Evolutionary conservation across 176 grass and related monocot genomes (phyloP), one percentile per base, ranked within the genome.

Genomic region (Oryza coarctata): DNA sequence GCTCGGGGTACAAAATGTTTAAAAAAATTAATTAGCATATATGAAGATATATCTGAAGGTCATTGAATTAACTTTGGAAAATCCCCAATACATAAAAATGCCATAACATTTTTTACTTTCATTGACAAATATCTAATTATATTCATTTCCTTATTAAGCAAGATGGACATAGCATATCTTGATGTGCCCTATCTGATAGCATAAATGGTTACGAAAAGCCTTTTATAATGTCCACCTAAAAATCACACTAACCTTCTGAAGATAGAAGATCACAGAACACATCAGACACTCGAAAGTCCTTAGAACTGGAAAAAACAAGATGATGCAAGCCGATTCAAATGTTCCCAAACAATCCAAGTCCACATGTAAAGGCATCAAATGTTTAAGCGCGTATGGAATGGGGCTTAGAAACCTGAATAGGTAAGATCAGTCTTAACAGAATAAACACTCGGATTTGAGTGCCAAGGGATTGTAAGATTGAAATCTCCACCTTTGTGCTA

Each of bases 1-100:
- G 60, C 69, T 36, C 57, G 86, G 36, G 31, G 29, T 62, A 64
- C 45, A 82, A 82, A 9, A 58, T 35, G 80, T 68, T 68, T 32
- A 84, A 68, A 13, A 43, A 68, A 83, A 12, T 25, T 77, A 23
- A 44, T 49, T 17, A 87, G 36, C 30, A 63, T 5, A 83, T n/a
- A 12, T 33, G 8, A 45, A 22, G 82, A 77, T 12, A 67, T 38
- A 73, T 9, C 60, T 15, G 12, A 67, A 86, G 20, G 44, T 75
- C 40, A 26, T 26, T 28, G 35, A 43, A 17, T 44, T 65, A 9
- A 50, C 50, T 49, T 76, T 9, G 31, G 7, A 63, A 44, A 78
- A 60, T 17, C 49, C 13, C 18, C 13, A 38, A 36, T 20, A 8
- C 5, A 41, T 71, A 57, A 72, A 68, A 72, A 55, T 34, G 58